Evolutionary conservation across 345 rosid genomes (phyloP).

Genomic region (Cardamine resedifolia): DNA sequence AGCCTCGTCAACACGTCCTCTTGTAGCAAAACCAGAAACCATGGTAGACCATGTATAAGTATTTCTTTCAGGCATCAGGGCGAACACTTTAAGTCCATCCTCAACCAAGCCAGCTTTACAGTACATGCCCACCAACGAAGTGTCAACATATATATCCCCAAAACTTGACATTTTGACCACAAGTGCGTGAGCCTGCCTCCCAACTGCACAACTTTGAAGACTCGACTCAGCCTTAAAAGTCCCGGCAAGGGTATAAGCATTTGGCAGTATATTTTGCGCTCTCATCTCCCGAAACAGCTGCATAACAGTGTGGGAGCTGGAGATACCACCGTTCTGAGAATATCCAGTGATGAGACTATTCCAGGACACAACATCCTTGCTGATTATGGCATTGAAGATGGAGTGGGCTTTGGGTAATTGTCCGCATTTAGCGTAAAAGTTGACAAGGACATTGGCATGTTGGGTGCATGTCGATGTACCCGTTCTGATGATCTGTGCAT

Average conservation of each 20-base stretch:
- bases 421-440: slow-evolving; percentile 69
- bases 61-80: slow-evolving; percentile 62
- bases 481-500: slow-evolving; percentile 52
- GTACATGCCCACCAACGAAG: slow-evolving; percentile 67
- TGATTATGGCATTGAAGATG: slow-evolving; percentile 50
- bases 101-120: slow-evolving; percentile 53
- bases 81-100: slow-evolving; percentile 64
- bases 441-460: slow-evolving; percentile 66
- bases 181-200: slow-evolving; percentile 67
- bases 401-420: slow-evolving; percentile 49
- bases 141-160: slow-evolving; percentile 75
- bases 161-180: slow-evolving; percentile 55
- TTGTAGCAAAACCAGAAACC: slow-evolving; percentile 71
- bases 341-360: slow-evolving; percentile 78
- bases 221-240: slow-evolving; percentile 64
- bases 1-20: slow-evolving; percentile 48
- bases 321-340: slow-evolving; percentile 59
- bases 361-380: slow-evolving; percentile 76
- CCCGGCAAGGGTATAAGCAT: slow-evolving; percentile 77
- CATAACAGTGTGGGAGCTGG: slow-evolving; percentile 47
- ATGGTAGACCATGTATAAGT: slow-evolving; percentile 64
- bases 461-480: slow-evolving; percentile 43
- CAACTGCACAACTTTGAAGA: slow-evolving; percentile 38
- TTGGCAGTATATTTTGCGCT: slow-evolving; percentile 57
- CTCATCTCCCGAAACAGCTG: slow-evolving; percentile 67